Evolutionary conservation across 2,329 filamentous ascomycete genomes (phyloP).

Genomic region (Plenodomus lindquistii): DNA sequence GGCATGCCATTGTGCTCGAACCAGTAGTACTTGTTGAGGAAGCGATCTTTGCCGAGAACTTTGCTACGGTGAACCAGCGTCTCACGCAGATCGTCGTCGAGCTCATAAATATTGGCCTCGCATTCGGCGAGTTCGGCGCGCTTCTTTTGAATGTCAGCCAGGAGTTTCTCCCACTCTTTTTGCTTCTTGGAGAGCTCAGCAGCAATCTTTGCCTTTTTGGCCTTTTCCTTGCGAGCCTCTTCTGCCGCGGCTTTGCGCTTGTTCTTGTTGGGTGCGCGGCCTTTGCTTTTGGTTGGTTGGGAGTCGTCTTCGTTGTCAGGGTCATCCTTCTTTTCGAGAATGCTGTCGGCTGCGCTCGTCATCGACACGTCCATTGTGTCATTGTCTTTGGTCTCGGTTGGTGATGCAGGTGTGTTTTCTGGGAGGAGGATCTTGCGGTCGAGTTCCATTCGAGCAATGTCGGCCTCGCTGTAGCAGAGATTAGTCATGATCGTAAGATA

Average conservation of each 20-base stretch:
- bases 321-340: conserved; percentile 66
- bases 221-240: conserved; percentile 64
- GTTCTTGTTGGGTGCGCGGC: conserved; percentile 64
- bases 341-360: conserved; percentile 59
- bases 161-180: conserved; percentile 83
- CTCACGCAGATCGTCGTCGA: conserved; percentile 92
- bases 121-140: conserved; percentile 78
- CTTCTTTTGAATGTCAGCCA: conserved; percentile 88
- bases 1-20: conserved; percentile 99
- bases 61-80: conserved; percentile 90
- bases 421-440: conserved; percentile 73
- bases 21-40: conserved; percentile 99
- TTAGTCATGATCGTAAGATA: conserved; percentile 6
- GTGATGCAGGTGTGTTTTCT: conserved; percentile 70
- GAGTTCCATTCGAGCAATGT: conserved; percentile 71
- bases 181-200: conserved; percentile 71
- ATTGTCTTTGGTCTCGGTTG: conserved; percentile 52
- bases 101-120: conserved; percentile 80
- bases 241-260: conserved; percentile 74
- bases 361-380: conserved; percentile 66
- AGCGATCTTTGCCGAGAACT: conserved; percentile 89
- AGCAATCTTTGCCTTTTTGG: conserved; percentile 64
- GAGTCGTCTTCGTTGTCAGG: conserved; percentile 59
- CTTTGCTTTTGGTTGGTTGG: conserved; percentile 64
- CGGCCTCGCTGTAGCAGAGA: conserved; percentile 62